Conservation (phyloP, 345 rosid species). For the Eucalyptus lansdowneana region DNA sequence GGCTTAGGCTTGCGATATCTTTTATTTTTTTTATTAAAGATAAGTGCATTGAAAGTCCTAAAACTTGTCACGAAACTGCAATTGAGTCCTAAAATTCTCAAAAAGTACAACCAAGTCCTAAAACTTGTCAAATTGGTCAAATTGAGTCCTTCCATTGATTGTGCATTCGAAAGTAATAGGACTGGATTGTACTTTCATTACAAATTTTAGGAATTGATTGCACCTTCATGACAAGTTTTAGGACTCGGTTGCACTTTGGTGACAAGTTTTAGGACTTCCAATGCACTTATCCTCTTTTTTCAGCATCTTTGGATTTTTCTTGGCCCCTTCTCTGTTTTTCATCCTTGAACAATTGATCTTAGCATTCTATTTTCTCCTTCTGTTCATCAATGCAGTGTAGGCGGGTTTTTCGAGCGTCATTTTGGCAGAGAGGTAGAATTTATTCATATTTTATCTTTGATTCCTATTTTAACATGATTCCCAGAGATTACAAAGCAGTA, state of each 20-base stretch:
- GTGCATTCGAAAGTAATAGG: too few relatives aligned
- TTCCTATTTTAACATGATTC: neutral
- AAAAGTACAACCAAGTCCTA: too few relatives aligned
- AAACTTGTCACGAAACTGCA: too few relatives aligned
- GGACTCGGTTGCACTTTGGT: too few relatives aligned
- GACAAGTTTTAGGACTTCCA: too few relatives aligned
- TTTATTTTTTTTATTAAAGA: neutral
- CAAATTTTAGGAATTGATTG: too few relatives aligned
- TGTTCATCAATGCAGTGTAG: constrained; percentile 42
- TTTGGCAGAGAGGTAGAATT: constrained; percentile 72
- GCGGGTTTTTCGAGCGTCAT: constrained; percentile 67
- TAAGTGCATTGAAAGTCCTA: too few relatives aligned
- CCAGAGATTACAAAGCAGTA: neutral
- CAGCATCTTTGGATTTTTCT: neutral
- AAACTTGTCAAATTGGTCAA: too few relatives aligned
- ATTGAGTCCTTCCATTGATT: too few relatives aligned
- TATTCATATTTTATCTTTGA: neutral
- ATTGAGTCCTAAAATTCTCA: too few relatives aligned
- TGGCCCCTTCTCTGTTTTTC: neutral
- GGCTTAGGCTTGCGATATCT: neutral
- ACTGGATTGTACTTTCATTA: too few relatives aligned
- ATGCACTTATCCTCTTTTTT: neutral
- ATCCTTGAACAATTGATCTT: neutral
- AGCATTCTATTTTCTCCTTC: neutral
- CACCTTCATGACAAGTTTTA: too few relatives aligned